Conservation (phyloP, 345 rosid species). For the Bruguiera sexangula region DNA sequence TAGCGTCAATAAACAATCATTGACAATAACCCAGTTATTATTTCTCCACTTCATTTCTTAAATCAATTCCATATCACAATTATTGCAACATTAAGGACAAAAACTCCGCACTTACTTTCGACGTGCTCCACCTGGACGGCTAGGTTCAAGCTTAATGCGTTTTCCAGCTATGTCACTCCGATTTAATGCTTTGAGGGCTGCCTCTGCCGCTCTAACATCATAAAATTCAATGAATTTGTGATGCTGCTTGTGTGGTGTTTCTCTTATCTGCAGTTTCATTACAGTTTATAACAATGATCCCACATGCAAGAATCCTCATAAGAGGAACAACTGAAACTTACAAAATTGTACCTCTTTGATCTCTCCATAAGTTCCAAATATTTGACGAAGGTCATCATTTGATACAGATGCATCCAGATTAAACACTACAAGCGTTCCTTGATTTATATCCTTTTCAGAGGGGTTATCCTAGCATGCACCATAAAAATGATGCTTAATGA, state of each 20-base stretch:
- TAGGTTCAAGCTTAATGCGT: slow-evolving; percentile 95
- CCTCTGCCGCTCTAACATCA: slow-evolving; percentile 92
- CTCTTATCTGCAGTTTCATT: slow-evolving; percentile 70
- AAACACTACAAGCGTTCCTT: slow-evolving; percentile 90
- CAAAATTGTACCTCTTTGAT: slow-evolving; percentile 70
- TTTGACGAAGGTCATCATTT: slow-evolving; percentile 74
- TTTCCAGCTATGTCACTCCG: slow-evolving; percentile 95
- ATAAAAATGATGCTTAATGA: slow-evolving; percentile 14
- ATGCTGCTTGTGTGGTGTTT: slow-evolving; percentile 84
- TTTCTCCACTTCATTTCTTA: neutral
- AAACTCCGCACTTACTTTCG: slow-evolving; percentile 49
- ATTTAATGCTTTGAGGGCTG: slow-evolving; percentile 79
- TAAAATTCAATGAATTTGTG: slow-evolving; percentile 91
- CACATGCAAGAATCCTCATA: neutral
- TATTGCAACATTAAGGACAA: neutral
- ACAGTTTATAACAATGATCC: neutral
- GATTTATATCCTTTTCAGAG: slow-evolving; percentile 89
- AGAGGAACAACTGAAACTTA: neutral
- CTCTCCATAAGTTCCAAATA: slow-evolving; percentile 84
- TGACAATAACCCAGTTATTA: neutral
- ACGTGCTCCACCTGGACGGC: slow-evolving; percentile 96
- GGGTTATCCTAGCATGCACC: slow-evolving; percentile 68
- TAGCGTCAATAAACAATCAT: neutral
- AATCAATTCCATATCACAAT: neutral
- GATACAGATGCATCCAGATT: slow-evolving; percentile 87